These are phyloP conservation scores for Hygrophorus pudorinus DNA, from an alignment of 768 basidiomycete genomes.

Conservation along the genomic window DNA sequence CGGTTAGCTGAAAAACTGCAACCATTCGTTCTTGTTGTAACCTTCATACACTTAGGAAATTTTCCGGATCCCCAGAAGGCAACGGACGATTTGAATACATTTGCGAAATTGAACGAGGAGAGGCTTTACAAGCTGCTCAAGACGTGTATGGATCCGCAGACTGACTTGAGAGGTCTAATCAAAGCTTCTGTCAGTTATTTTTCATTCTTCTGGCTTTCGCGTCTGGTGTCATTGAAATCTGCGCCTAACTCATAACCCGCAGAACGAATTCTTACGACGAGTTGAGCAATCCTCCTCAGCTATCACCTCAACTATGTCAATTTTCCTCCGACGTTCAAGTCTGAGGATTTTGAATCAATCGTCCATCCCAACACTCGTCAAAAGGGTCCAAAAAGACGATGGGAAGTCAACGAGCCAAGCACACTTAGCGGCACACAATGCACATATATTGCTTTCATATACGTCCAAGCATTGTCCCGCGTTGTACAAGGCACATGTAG, in stretches of 20 bases:
- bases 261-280: constrained; percentile 75
- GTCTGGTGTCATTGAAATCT: background rate
- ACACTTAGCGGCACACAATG: constrained; percentile 31
- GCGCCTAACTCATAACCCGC: constrained; percentile 3
- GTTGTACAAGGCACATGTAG: constrained; percentile 63
- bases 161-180: constrained; percentile 68
- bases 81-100: constrained; percentile 65
- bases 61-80: constrained; percentile 69
- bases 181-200: constrained; percentile 58
- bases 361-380: constrained; percentile 72
- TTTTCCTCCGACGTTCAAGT: constrained; percentile 58
- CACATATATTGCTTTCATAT: constrained; percentile 42
- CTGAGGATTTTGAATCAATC: constrained; percentile 78
- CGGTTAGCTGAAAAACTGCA: constrained; percentile 30
- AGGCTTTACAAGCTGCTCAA: constrained; percentile 79
- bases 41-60: constrained; percentile 23
- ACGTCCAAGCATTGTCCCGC: constrained; percentile 70
- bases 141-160: constrained; percentile 74
- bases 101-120: constrained; percentile 81
- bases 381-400: constrained; percentile 45
- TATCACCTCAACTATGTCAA: constrained; percentile 56
- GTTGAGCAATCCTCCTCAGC: constrained; percentile 60
- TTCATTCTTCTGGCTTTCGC: background rate
- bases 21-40: background rate
- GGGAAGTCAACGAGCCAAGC: constrained; percentile 26